Base-by-base conservation (phyloP, 345 rosid genomes). In the Gossypioides kirkii region DNA sequence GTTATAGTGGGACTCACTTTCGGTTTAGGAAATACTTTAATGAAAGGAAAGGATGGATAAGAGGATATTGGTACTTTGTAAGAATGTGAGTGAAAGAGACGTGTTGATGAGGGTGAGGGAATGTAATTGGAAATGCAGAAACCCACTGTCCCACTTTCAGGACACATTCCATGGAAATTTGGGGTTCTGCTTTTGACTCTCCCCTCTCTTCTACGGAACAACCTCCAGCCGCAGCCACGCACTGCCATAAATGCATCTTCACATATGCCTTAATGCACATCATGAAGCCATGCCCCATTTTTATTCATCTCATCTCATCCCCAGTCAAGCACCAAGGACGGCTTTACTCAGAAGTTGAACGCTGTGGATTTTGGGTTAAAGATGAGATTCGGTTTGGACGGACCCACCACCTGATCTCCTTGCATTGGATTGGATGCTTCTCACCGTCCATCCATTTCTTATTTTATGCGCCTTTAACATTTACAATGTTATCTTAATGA, bases 121-220 rank as follows among this genome's bases (percentile, higher is more conserved):
- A 20, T 61, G 45, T 17, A 17, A 32, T 61, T 36, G 64, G 64
- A 45, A 45, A 7, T 45, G 70, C 54, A 23, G 54, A 47, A 47
- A 1, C 22, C 42, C 22, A 47, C 8, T 67, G 56, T 67, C 71
- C 42, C 71, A 67, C 71, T 67, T 46, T 25, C 22, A 47, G 71
- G 56, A 47, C 71, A 46, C 71, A 67, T 46, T 46, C 55, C 71
- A 23, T 46, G 71, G 55, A 25, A 67, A 67, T 46, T 47, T 67
- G 55, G 56, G 55, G 71, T 20, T 18, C 22, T 20, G 14, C 69
- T 43, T 63, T 64, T 64, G 52, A 64, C 69, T 64, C 50, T 20
- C 11, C 16, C 17, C 52, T 45, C n/a, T n/a, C 26, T 2, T 13
- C 5, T 20, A 10, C 28, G 13, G 52, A 43, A 45, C 53, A 20